Base-by-base conservation (phyloP, 2,329 filamentous ascomycete species). In the Capronia epimyces region DNA sequence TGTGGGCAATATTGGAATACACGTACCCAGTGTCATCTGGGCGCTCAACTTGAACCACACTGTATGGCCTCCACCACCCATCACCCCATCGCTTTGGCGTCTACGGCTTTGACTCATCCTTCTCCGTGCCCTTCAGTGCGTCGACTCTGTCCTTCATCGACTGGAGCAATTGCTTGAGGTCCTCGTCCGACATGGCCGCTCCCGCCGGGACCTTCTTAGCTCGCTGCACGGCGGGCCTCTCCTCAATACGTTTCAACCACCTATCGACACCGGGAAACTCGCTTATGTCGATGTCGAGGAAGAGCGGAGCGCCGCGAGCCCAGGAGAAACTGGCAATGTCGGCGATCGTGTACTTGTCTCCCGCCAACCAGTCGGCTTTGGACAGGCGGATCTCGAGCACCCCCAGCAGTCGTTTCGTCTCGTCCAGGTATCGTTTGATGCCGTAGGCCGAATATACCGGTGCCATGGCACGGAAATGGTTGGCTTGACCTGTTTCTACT, bases 311-410 rank as follows among this genome's bases (percentile, higher is more conserved):
- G 25, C 40, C 42, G 1, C 60, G 60, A 5, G 74, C 65, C 74
- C 74, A 77, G 2, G 64, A 60, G 52, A 69, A 76, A 52, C 63
- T 71, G 9, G 71, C 69, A 39, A 75, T 67, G 55, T 76, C 73
- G 8, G 72, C 73, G 53, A 76, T 72, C 1, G 68, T 74, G 52
- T 70, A 74, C 53, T 73, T 75, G 24, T 66, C 58, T 0, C 73
- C 73, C 0, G 73, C 72, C 1, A 75, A 60, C 64, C 71, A 77
- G 3, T 70, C 63, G 6, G 67, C 69, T 22, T 67, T 64, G 36
- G 60, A 53, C 3, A 76, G 62, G 0, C 71, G 66, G 22, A 66
- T 65, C 24, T 76, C 69, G 3, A 76, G 66, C 12, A 76, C 72
- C 16, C 65, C 62, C 56, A 72, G 75, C 3, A 77, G 64, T 3